A percentile compares a stretch with the other conserved stretches of the same genome.
Conservation (phyloP, 257 asterid species). For the Nicotiana knightiana region DNA sequence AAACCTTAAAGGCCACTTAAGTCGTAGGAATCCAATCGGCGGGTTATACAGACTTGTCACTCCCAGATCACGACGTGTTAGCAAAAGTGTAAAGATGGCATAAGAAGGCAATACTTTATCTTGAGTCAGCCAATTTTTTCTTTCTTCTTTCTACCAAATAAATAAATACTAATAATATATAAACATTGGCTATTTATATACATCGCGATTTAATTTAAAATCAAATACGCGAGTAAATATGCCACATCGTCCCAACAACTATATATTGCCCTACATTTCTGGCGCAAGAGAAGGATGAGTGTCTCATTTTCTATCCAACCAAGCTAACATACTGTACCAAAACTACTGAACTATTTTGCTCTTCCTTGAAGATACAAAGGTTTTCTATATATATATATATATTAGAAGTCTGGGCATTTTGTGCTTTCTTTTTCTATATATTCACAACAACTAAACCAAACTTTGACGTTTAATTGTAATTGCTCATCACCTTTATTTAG, state of each 20-base stretch:
- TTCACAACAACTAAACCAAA: background rate
- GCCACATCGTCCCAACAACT: no score
- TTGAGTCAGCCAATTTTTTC: background rate
- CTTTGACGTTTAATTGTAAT: background rate
- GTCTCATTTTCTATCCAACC: background rate
- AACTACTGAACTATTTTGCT: background rate
- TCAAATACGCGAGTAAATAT: no score
- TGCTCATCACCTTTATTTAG: background rate
- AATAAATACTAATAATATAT: no score
- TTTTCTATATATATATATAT: background rate
- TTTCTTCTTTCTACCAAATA: no score
- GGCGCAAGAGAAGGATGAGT: background rate
- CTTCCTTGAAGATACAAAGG: background rate
- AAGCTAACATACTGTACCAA: background rate
- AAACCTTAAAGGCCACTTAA: background rate
- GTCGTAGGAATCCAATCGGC: background rate
- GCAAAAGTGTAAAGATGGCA: background rate
- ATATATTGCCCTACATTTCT: background rate
- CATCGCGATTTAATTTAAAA: no score
- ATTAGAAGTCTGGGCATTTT: background rate
- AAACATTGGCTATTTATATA: no score
- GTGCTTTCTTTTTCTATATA: background rate
- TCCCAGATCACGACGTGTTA: background rate
- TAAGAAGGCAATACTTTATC: background rate
- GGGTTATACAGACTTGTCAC: background rate